Evolutionary conservation across 1,139 yeast genomes (phyloP).

Genomic region (Blastobotrys niveus): DNA sequence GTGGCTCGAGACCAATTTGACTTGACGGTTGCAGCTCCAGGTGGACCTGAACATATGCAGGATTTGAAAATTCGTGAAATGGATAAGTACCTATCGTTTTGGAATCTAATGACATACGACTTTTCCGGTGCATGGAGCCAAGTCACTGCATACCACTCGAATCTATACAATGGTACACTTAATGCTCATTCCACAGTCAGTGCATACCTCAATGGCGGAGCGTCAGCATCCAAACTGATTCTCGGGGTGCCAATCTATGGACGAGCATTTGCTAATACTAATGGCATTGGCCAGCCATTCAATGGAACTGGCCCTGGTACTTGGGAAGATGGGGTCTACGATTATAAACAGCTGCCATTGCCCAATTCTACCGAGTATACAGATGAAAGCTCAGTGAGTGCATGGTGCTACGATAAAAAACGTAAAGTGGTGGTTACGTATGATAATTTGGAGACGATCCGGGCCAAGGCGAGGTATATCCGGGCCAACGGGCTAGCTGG

Average conservation of each 20-base stretch:
- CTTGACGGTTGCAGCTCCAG: slow-evolving; percentile 74
- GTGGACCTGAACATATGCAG: slow-evolving; percentile 44
- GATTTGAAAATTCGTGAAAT: slow-evolving; percentile 45
- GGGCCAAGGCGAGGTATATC: slow-evolving; percentile 57
- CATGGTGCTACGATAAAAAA: slow-evolving; percentile 47
- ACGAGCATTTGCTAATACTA: slow-evolving; percentile 52
- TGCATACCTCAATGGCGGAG: slow-evolving; percentile 41
- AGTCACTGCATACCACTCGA: slow-evolving; percentile 61
- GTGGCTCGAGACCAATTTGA: slow-evolving; percentile 37
- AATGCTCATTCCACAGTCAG: slow-evolving; percentile 48
- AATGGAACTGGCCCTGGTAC: slow-evolving; percentile 44
- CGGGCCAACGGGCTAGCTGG: slow-evolving; percentile 54
- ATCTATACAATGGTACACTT: slow-evolving; percentile 50
- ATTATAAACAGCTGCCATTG: slow-evolving; percentile 50
- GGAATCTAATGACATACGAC: slow-evolving; percentile 92
- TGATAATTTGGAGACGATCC: slow-evolving; percentile 55
- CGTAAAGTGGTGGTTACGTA: slow-evolving; percentile 49
- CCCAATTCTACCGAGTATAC: slow-evolving; percentile 41
- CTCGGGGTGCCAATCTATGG: slow-evolving; percentile 92
- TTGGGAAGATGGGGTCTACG: slow-evolving; percentile 46
- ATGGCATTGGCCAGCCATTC: slow-evolving; percentile 42
- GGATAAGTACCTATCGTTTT: slow-evolving; percentile 55
- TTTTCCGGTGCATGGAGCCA: slow-evolving; percentile 74
- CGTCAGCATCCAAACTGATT: slow-evolving; percentile 49
- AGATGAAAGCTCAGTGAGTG: slow-evolving; percentile 53